A percentile compares a stretch with the other conserved stretches of the same genome.
phyloP scores from a whole-genome alignment of 352 stramenopile genomes.

The Phytophthora boehmeriae region DNA sequence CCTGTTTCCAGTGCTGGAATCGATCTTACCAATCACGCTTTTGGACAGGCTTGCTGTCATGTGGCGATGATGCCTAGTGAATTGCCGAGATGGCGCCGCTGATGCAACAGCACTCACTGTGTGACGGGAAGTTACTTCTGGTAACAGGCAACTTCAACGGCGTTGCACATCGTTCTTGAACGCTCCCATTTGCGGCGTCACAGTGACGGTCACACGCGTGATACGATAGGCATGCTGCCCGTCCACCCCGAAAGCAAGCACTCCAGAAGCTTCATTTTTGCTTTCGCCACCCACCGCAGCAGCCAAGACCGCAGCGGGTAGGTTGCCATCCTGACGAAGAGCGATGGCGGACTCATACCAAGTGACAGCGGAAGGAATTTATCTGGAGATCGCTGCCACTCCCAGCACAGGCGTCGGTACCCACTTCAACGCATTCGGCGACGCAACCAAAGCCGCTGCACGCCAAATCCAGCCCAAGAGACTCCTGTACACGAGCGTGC shows the following conservation, averaged over 20 bases:
- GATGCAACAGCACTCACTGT: background rate
- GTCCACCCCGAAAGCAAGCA: background rate
- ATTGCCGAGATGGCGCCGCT: background rate
- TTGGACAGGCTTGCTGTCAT: background rate
- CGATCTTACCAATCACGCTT: background rate
- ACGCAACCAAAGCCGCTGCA: background rate
- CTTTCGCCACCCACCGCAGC: background rate
- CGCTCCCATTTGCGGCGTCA: background rate
- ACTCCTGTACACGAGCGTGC: constrained; percentile 1
- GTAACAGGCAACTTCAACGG: constrained; percentile 1
- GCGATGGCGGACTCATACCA: background rate
- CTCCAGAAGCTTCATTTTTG: background rate
- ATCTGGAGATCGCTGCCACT: background rate
- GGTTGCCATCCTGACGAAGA: background rate
- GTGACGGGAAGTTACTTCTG: background rate
- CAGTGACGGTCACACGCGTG: too few species aligned
- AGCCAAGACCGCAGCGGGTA: background rate
- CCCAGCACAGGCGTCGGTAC: background rate
- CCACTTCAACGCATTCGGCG: background rate
- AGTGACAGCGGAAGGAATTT: background rate
- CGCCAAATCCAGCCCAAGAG: constrained; percentile 1
- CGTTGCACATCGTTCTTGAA: background rate
- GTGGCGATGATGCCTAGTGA: background rate
- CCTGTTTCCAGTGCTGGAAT: background rate
- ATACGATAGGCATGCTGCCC: background rate